A percentile compares a stretch with the other conserved stretches of the same genome.
Conservation (phyloP, 1,284 basidiomycete species). For the Termitomyces sp. region DNA sequence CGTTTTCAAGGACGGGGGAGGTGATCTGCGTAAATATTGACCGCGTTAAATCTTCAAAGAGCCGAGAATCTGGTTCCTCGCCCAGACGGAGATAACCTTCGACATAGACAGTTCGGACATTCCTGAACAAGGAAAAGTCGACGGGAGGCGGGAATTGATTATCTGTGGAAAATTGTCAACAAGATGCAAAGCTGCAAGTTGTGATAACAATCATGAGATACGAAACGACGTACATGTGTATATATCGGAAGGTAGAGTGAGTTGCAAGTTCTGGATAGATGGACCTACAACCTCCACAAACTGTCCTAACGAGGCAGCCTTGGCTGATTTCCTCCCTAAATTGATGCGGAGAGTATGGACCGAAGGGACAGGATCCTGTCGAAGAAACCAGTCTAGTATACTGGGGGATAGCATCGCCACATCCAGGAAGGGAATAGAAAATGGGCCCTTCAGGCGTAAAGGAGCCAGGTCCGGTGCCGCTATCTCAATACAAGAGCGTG, state of each 20-base stretch:
- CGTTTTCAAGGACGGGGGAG: slow-evolving; percentile 14
- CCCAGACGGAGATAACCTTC: slow-evolving; percentile 17
- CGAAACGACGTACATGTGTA: slow-evolving; percentile 9
- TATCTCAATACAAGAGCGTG: slow-evolving; percentile 15
- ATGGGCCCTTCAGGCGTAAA: slow-evolving; percentile 12
- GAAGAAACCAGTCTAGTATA: slow-evolving; percentile 22
- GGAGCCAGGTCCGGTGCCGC: slow-evolving; percentile 11
- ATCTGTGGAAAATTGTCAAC: slow-evolving; percentile 2
- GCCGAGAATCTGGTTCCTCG: slow-evolving; percentile 8
- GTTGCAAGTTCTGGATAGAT: slow-evolving; percentile 17
- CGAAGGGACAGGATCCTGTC: slow-evolving; percentile 18
- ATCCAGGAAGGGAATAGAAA: slow-evolving; percentile 21
- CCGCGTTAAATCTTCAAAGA: slow-evolving; percentile 13
- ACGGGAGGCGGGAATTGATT: slow-evolving; percentile 3
- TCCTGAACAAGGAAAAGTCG: slow-evolving; percentile 16
- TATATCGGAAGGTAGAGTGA: slow-evolving; percentile 14
- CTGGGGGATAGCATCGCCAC: slow-evolving; percentile 14
- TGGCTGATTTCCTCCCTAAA: slow-evolving; percentile 10
- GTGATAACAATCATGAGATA: not conserved
- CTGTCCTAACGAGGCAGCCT: slow-evolving; percentile 6
- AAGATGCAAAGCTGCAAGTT: not conserved
- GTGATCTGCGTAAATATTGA: slow-evolving; percentile 15
- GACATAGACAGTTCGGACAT: slow-evolving; percentile 18
- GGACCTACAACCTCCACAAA: slow-evolving; percentile 16
- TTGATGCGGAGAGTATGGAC: slow-evolving; percentile 19